Base-by-base conservation (phyloP, 176 grass and related monocot genomes). In the Rhynchospora breviuscula region DNA sequence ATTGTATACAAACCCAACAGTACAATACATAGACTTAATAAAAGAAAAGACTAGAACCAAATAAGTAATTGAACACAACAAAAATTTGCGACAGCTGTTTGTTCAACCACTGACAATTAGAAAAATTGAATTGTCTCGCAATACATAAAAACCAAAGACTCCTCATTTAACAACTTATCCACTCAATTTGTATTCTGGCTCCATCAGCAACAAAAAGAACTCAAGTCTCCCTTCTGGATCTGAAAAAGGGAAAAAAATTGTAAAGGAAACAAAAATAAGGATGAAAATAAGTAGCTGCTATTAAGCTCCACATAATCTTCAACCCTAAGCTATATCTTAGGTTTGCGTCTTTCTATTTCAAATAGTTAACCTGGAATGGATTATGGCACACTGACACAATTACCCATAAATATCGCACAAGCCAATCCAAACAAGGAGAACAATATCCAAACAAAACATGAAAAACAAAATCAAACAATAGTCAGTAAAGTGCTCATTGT, bases 161-260 rank as follows among this genome's bases (percentile, higher is more conserved):
- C 67, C 67, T 71, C 67, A 47, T 48, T 47, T 46, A 71, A 71
- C 35, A 71, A 46, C 43, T 71, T 71, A 71, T 71, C 44, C 67
- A 62, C 26, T 69, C 11, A 52, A 52, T 11, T 11, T 52, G 49
- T 26, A 46, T 5, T 54, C 49, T 53, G 22, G 22, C 48, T 76
- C 49, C 33, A 5, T 31, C 72, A 31, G 72, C 45, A 12, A 49
- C 48, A 23, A 10, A 8, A 49, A 31, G 2, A 29, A 74, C 70
- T 76, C 49, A 26, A 76, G 52, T 31, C 49, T 76, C 48, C 71
- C 3, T 76, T 8, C 48, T 31, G 48, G 7, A 54, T 54, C 72
- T 76, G 72, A 76, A 76, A 76, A 54, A 2, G 47, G 8, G n/a
- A 70, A 8, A 67, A 68, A 23, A 47, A 48, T 40, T 40, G 35